A percentile compares a stretch with the other conserved stretches of the same genome.
phyloP scores from a whole-genome alignment of 176 grass and related monocot genomes.

The Zea mays region Zm-B73-REFERENCE-NAM-5.0 NC_050097.1:51856001-51856500 shows the following conservation, averaged over 20 bases:
- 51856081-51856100: conserved; percentile 32
- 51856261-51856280: conserved; percentile 35
- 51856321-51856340: conserved; percentile 25
- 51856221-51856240: conserved; percentile 28
- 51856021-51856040: conserved; percentile 29
- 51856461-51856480: conserved; percentile 7
- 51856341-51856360: conserved; percentile 29
- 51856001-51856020: conserved; percentile 26
- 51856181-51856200: conserved; percentile 15
- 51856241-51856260: conserved; percentile 44
- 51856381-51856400: conserved; percentile 26
- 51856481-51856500: conserved; percentile 4
- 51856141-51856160: conserved; percentile 32
- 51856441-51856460: conserved; percentile 18
- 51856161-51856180: conserved; percentile 2
- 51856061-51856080: conserved; percentile 30
- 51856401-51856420: background rate
- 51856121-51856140: conserved; percentile 19
- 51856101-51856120: conserved; percentile 31
- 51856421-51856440: background rate
- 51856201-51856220: conserved; percentile 39
- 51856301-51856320: conserved; percentile 31
- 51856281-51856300: conserved; percentile 14
- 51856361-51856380: conserved; percentile 30
- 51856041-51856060: conserved; percentile 25